Evolutionary conservation across 768 basidiomycete genomes (phyloP).

Genomic region (Termitomyces sp.): DNA sequence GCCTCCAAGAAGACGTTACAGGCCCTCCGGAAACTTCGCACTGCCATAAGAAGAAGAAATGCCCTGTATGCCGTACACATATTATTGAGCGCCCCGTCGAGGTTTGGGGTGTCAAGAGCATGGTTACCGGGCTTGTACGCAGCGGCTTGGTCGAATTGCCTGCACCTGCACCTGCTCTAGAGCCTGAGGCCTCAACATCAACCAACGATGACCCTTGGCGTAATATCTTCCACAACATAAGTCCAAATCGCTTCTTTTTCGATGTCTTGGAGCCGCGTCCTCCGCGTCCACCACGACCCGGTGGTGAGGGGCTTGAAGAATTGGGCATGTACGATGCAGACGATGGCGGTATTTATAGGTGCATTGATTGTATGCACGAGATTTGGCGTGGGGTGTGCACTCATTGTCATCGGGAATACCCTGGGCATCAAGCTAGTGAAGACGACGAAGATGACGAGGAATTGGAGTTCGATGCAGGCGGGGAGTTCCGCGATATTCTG

Average conservation of each 20-base stretch:
- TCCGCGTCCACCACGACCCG: slow-evolving; percentile 17
- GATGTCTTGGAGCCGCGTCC: slow-evolving; percentile 9
- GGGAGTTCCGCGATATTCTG: slow-evolving; percentile 1
- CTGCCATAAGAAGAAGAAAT: slow-evolving; percentile 55
- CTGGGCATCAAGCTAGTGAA: slow-evolving; percentile 39
- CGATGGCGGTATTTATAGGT: slow-evolving; percentile 74
- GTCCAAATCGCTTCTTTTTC: slow-evolving; percentile 14
- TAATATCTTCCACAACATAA: slow-evolving; percentile 44
- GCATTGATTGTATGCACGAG: slow-evolving; percentile 73
- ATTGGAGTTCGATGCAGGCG: slow-evolving; percentile 21
- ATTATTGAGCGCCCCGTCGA: slow-evolving; percentile 61
- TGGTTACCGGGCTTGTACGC: slow-evolving; percentile 47
- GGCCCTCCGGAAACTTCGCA: slow-evolving; percentile 29
- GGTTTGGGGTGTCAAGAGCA: slow-evolving; percentile 65
- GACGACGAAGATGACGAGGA: slow-evolving; percentile 35
- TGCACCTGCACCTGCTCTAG: slow-evolving; percentile 14
- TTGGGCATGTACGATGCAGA: slow-evolving; percentile 68
- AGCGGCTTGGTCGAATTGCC: slow-evolving; percentile 45
- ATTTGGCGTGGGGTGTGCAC: slow-evolving; percentile 68
- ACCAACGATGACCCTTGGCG: slow-evolving; percentile 55
- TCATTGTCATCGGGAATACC: slow-evolving; percentile 53
- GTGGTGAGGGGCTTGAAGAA: slow-evolving; percentile 28
- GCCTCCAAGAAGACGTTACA: slow-evolving; percentile 30
- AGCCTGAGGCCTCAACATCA: slow-evolving; percentile 16
- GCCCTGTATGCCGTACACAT: slow-evolving; percentile 66